phyloP scores from a whole-genome alignment of 768 basidiomycete genomes.

The Daedaleopsis nitida region DNA sequence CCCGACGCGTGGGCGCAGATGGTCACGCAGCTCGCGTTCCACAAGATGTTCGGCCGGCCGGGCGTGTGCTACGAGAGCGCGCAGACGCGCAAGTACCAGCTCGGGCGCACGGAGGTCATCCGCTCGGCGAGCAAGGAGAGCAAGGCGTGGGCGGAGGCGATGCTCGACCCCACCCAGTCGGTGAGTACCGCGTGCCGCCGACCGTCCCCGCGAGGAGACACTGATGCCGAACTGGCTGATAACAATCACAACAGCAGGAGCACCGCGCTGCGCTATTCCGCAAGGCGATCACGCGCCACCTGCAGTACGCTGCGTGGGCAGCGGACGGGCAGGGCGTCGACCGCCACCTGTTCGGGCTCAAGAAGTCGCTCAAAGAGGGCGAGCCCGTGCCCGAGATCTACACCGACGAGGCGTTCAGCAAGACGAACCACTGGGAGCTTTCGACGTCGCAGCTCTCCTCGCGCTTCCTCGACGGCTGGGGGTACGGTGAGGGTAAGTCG shows the following conservation, averaged over 20 bases:
- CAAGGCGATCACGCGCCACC: slow-evolving; percentile 76
- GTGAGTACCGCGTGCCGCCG: slow-evolving; percentile 38
- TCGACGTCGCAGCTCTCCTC: slow-evolving; percentile 88
- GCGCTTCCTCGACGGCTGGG: slow-evolving; percentile 90
- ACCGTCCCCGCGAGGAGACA: not conserved
- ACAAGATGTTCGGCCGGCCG: slow-evolving; percentile 76
- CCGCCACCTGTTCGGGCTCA: slow-evolving; percentile 92
- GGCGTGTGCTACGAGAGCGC: slow-evolving; percentile 91
- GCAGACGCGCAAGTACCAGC: slow-evolving; percentile 90
- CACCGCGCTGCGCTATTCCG: slow-evolving; percentile 70
- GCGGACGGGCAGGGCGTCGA: slow-evolving; percentile 95
- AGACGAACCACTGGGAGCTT: slow-evolving; percentile 88
- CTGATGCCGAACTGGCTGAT: not conserved
- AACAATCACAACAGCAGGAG: slow-evolving; percentile 40
- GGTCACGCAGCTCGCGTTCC: slow-evolving; percentile 94
- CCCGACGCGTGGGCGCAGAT: slow-evolving; percentile 97
- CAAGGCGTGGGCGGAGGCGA: slow-evolving; percentile 86
- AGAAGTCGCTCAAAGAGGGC: slow-evolving; percentile 72
- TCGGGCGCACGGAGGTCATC: slow-evolving; percentile 94
- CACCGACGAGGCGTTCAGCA: slow-evolving; percentile 65
- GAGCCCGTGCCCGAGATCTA: slow-evolving; percentile 78
- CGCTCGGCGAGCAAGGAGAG: slow-evolving; percentile 81
- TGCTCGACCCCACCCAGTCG: slow-evolving; percentile 59
- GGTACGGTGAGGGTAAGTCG: slow-evolving; percentile 90
- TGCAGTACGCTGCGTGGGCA: slow-evolving; percentile 88